Percentiles rank a stretch among this genome's conserved stretches.
phyloP scores from a whole-genome alignment of 345 rosid genomes.

The Triadica sebifera region DNA sequence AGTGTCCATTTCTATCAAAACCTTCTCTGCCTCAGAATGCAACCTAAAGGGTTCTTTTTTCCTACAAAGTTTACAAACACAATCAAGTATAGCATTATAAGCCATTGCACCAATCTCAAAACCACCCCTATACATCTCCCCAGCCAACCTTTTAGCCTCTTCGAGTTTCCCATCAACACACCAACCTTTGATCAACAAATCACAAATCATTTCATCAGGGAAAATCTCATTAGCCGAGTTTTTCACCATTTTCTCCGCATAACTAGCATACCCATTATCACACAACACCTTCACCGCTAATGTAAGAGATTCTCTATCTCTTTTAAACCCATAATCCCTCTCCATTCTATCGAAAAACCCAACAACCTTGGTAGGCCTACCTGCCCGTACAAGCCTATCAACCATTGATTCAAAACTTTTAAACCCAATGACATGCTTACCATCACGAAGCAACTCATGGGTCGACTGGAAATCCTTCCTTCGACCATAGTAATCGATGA shows the following conservation, averaged over 20 bases:
- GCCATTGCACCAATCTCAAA: slow-evolving; percentile 73
- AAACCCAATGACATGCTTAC: slow-evolving; percentile 50
- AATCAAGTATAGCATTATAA: slow-evolving; percentile 72
- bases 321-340: slow-evolving; percentile 65
- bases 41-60: slow-evolving; percentile 72
- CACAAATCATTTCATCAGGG: slow-evolving; percentile 79
- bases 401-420: slow-evolving; percentile 53
- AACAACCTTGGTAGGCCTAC: slow-evolving; percentile 62
- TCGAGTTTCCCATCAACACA: slow-evolving; percentile 78
- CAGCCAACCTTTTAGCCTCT: slow-evolving; percentile 84
- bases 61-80: slow-evolving; percentile 88
- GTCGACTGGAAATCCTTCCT: slow-evolving; percentile 85
- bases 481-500: slow-evolving; percentile 82
- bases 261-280: slow-evolving; percentile 62
- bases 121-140: slow-evolving; percentile 95
- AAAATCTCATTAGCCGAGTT: slow-evolving; percentile 72
- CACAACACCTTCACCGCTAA: slow-evolving; percentile 68
- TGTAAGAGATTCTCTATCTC: slow-evolving; percentile 60
- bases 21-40: slow-evolving; percentile 65
- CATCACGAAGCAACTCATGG: slow-evolving; percentile 51
- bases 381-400: slow-evolving; percentile 77
- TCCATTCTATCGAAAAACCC: slow-evolving; percentile 80
- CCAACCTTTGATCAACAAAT: slow-evolving; percentile 87
- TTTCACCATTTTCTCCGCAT: slow-evolving; percentile 89
- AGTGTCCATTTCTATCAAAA: slow-evolving; percentile 76